These are phyloP conservation scores for Populus tremula DNA, from an alignment of 345 rosid genomes.

Conservation along the genomic window DNA sequence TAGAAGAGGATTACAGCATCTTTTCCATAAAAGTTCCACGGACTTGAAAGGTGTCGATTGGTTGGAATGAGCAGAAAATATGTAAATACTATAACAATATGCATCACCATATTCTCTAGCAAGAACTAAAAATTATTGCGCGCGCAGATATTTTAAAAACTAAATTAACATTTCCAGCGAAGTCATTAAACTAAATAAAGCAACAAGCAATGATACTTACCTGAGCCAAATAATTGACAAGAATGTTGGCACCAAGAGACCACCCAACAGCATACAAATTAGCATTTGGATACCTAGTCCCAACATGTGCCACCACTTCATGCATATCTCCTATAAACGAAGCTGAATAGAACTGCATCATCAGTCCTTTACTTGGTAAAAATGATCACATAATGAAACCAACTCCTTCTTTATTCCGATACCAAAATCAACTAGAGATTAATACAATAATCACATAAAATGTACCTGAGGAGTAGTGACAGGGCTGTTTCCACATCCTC, in stretches of 20 bases:
- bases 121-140: not conserved
- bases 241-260: constrained; percentile 95
- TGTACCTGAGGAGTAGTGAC: constrained; percentile 82
- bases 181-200: not conserved
- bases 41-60: not conserved
- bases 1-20: not conserved
- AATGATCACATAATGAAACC: not conserved
- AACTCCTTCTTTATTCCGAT: not conserved
- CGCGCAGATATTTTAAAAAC: not conserved
- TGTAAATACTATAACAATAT: not conserved
- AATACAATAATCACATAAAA: not conserved
- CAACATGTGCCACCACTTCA: constrained; percentile 66
- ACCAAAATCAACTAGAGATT: not conserved
- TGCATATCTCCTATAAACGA: constrained; percentile 80
- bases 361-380: constrained; percentile 7
- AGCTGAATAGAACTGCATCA: constrained; percentile 90
- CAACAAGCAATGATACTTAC: constrained; percentile 26
- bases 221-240: constrained; percentile 79
- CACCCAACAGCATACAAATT: constrained; percentile 89
- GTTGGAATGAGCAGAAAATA: not conserved
- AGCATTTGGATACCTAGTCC: constrained; percentile 60
- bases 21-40: not conserved
- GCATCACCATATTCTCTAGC: not conserved
- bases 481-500: constrained; percentile 82
- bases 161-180: not conserved